phyloP scores from a whole-genome alignment of 2,329 filamentous ascomycete species.

The Apiospora malaysiana region DNA sequence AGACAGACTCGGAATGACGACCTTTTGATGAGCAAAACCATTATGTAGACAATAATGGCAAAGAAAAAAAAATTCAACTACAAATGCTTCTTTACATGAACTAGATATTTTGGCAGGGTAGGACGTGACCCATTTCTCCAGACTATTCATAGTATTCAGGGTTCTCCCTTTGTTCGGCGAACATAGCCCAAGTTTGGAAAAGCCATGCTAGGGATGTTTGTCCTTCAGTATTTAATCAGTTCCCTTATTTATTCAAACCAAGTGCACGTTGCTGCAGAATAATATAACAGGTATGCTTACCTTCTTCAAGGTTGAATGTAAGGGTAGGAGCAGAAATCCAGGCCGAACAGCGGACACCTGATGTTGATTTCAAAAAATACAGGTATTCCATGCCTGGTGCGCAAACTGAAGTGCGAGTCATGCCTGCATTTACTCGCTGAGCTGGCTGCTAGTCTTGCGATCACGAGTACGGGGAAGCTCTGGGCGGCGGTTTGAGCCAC shows the following conservation, averaged over 20 bases:
- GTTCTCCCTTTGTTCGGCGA: background rate
- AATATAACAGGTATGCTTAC: background rate
- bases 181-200: background rate
- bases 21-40: slow-evolving; percentile 19
- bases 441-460: background rate
- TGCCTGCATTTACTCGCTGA: background rate
- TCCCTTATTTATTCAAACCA: no score
- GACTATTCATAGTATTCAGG: background rate
- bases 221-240: no score
- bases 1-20: slow-evolving; percentile 26
- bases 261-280: background rate
- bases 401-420: background rate
- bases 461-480: slow-evolving; percentile 3
- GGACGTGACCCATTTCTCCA: background rate
- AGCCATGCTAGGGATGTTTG: no score
- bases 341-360: background rate
- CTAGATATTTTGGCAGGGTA: no score
- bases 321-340: background rate
- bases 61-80: background rate
- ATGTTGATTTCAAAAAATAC: background rate
- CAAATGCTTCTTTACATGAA: background rate
- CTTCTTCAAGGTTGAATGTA: no score
- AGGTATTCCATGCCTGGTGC: background rate
- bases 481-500: background rate
- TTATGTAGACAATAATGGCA: slow-evolving; percentile 7